phyloP scores from a whole-genome alignment of 2,329 filamentous ascomycete genomes.

The Penicillium corylophilum region DNA sequence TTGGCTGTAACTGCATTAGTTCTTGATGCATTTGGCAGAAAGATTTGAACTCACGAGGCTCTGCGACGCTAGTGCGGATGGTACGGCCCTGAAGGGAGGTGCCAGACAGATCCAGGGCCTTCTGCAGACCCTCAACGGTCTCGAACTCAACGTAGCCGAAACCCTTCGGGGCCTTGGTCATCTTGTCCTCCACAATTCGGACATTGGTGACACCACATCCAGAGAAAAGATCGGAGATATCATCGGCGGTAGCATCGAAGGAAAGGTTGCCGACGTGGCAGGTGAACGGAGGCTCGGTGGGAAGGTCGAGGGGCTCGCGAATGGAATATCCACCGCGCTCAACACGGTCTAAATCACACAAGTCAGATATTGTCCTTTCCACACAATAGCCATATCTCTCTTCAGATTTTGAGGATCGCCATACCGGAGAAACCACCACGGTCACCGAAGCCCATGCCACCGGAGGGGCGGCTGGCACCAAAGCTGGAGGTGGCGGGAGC shows the following conservation, averaged over 20 bases:
- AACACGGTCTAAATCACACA: slow-evolving; percentile 29
- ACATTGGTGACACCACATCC: slow-evolving; percentile 86
- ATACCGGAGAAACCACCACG: slow-evolving; percentile 28
- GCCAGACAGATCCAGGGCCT: slow-evolving; percentile 81
- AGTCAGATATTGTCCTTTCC: slow-evolving; percentile 14
- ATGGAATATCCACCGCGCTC: slow-evolving; percentile 40
- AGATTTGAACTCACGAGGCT: slow-evolving; percentile 71
- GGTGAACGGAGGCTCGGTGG: slow-evolving; percentile 89
- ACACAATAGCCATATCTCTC: neutral
- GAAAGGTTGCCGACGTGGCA: slow-evolving; percentile 95
- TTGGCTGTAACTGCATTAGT: slow-evolving; percentile 65
- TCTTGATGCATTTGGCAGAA: neutral
- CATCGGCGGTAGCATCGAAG: slow-evolving; percentile 83
- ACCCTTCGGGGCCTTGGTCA: slow-evolving; percentile 91
- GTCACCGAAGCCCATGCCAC: slow-evolving; percentile 39
- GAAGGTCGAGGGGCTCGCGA: slow-evolving; percentile 75
- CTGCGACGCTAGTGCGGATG: slow-evolving; percentile 91
- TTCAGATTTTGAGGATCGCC: neutral
- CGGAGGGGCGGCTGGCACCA: slow-evolving; percentile 52
- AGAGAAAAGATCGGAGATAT: slow-evolving; percentile 81
- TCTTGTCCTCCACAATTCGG: slow-evolving; percentile 93
- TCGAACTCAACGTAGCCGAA: slow-evolving; percentile 97
- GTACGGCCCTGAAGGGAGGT: slow-evolving; percentile 81
- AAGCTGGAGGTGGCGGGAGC: slow-evolving; percentile 47
- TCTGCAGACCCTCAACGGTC: slow-evolving; percentile 83